Evolutionary conservation across 176 grass and related monocot species (phyloP), one percentile per base, ranked within the genome.

Genomic region (Neostapfia colusana): DNA sequence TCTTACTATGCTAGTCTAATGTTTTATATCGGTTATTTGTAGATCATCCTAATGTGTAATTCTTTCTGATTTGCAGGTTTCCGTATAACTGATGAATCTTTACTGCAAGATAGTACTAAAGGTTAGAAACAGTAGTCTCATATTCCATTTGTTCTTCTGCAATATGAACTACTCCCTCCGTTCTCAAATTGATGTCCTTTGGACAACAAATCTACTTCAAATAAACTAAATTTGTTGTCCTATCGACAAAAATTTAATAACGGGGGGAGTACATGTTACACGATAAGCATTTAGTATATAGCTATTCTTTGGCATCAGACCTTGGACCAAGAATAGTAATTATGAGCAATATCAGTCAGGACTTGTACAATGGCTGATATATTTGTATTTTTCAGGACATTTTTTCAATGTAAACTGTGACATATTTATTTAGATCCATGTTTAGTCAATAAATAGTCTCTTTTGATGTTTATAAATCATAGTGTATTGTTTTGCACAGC

Each of bases 21-120:
- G 11, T 58, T 75, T 44, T 55, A 11, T 17, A 7, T 72, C 23
- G 23, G 11, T 59, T 24, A 27, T 38, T 78, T 12, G n/a, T 46
- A 65, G 21, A 6, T 40, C 78, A 14, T 68, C 31, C 11, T 74
- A 38, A 37, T 77, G 69, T 17, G 64, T 40, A 77, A 72, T 26
- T 67, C 54, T 75, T 4, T 36, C 40, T 66, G 6, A 8, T 82
- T 37, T 88, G 36, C 60, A 97, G 94, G 94, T 63, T 97, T 97
- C 67, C 78, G 17, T 46, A 91, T n/a, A 69, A 91, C 91, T 37
- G 94, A 97, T 66, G 86, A 91, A 55, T 84, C 58, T 31, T 87
- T 93, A 73, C 83, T 97, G 24, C 79, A 93, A 89, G 94, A 97
- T 89, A 91, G 94, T 79, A 56, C 76, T 87, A 89, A 89, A 89